Evolutionary conservation across 2,329 filamentous ascomycete genomes (phyloP), one percentile per base, ranked within the genome.

Genomic region (Colletotrichum sublineola): DNA sequence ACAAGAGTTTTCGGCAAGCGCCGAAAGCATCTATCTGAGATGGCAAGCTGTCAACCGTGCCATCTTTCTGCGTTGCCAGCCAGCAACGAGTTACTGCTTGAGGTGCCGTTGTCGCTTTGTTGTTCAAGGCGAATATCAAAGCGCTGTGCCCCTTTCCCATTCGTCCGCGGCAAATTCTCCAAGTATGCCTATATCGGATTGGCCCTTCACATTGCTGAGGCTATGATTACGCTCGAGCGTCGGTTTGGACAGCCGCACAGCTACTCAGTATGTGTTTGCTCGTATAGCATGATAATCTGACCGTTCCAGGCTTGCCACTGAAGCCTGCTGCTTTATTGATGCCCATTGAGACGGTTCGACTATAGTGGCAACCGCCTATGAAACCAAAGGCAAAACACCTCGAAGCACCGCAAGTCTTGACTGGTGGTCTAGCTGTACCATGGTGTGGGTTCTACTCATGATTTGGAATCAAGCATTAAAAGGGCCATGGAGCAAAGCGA

Each of bases 101-200:
- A 24, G 46, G 20, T 36, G n/a, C 48, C 50, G 48, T 42, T 63
- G 9, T 36, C 36, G 61, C 61, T 53, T n/a, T 38, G 61, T 38
- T 52, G 14, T n/a, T 36, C 33, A 15, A 9, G 29, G n/a, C 33
- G 20, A 48, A 11, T 36, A 24, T 36, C 20, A 18, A 46, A 29
- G 55, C 44, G 50, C 8, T 36, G 44, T n/a, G 24, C 29, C 24
- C 11, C 60, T 31, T 20, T 52, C 44, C 44, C 29, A 14, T 14
- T 63, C 29, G 33, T n/a, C 14, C n/a, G 3, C 14, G 11, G 14
- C 5, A 3, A 63, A 31, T 6, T 36, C 40, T 42, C 15, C 4
- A 40, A 33, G 6, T 18, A 38, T 5, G 24, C 11, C 33, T 31
- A 40, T 29, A 5, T 42, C 38, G 15, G n/a, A 15, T 14, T 15